Evolutionary conservation across 2,329 filamentous ascomycete species (phyloP).

Genomic region (Cladosporium oxysporum): DNA sequence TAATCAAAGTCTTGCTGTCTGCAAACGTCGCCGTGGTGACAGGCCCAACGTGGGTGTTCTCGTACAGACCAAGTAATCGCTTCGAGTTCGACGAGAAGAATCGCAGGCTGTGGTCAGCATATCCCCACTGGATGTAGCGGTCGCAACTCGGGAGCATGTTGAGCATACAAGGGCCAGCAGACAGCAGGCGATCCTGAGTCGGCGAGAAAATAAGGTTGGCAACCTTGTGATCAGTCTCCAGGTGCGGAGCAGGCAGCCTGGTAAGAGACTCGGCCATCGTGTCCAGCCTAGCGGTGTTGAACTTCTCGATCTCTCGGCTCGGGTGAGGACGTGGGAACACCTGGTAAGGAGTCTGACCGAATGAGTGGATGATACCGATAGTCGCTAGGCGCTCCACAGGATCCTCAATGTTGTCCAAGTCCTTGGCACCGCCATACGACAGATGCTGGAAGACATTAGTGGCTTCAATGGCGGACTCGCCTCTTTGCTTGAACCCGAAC

Average conservation of each 20-base stretch:
- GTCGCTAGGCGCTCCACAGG: conserved; percentile 83
- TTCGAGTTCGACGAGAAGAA: conserved; percentile 85
- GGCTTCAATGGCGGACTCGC: conserved; percentile 86
- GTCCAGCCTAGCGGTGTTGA: conserved; percentile 68
- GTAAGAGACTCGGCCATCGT: conserved; percentile 74
- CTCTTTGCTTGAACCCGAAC: conserved; percentile 91
- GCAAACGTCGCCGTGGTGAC: conserved; percentile 81
- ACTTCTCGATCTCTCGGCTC: conserved; percentile 63
- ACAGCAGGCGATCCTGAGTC: conserved; percentile 80
- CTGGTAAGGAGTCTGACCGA: conserved; percentile 95
- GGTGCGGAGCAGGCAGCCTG: conserved; percentile 74
- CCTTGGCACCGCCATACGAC: conserved; percentile 90
- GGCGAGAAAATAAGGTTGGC: conserved; percentile 74
- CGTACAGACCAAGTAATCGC: conserved; percentile 82
- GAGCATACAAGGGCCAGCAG: conserved; percentile 78
- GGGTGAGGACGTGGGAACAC: conserved; percentile 84
- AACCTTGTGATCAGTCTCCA: conserved; percentile 76
- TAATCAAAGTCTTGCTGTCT: conserved; percentile 87
- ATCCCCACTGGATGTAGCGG: conserved; percentile 94
- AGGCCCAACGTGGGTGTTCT: conserved; percentile 90
- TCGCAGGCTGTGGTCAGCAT: conserved; percentile 85
- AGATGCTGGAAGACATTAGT: conserved; percentile 96
- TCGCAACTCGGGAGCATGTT: conserved; percentile 86
- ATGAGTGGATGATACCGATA: conserved; percentile 97
- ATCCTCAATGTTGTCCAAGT: conserved; percentile 88